These are phyloP conservation scores for Byssothecium circinans DNA, from an alignment of 2,329 filamentous ascomycete species.

Conservation along the genomic window DNA sequence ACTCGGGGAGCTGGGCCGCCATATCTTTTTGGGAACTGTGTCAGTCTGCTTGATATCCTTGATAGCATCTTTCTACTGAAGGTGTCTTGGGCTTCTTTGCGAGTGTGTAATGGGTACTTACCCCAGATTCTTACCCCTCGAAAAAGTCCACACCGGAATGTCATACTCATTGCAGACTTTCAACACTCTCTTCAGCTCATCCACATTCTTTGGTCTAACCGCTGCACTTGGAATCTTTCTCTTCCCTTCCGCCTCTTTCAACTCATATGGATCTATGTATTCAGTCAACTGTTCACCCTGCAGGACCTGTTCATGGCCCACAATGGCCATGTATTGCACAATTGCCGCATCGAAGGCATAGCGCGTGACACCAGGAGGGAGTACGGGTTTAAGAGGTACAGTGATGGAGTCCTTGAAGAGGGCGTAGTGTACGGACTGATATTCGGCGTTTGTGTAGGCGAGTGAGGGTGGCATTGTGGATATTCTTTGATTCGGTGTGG, in stretches of 20 bases:
- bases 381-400: conserved; percentile 38
- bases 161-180: conserved; percentile 27
- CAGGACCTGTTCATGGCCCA: conserved; percentile 47
- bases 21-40: conserved; percentile 19
- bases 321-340: conserved; percentile 33
- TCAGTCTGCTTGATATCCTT: no score
- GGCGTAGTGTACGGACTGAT: conserved; percentile 47
- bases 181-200: conserved; percentile 27
- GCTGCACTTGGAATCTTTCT: conserved; percentile 50
- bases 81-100: no score
- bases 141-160: conserved; percentile 38
- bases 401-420: conserved; percentile 48
- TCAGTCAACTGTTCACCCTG: conserved; percentile 45
- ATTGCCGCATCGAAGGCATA: conserved; percentile 46
- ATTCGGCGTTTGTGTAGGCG: conserved; percentile 45
- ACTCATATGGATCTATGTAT: conserved; percentile 53
- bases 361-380: conserved; percentile 46
- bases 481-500: no score
- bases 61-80: no score
- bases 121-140: conserved; percentile 40
- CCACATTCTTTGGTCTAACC: conserved; percentile 38
- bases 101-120: conserved; percentile 22
- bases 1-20: conserved; percentile 39
- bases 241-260: conserved; percentile 44
- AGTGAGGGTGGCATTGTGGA: conserved; percentile 15